phyloP scores from a whole-genome alignment of 371 early-diverging fungal species.

The Mycotypha africana region DNA sequence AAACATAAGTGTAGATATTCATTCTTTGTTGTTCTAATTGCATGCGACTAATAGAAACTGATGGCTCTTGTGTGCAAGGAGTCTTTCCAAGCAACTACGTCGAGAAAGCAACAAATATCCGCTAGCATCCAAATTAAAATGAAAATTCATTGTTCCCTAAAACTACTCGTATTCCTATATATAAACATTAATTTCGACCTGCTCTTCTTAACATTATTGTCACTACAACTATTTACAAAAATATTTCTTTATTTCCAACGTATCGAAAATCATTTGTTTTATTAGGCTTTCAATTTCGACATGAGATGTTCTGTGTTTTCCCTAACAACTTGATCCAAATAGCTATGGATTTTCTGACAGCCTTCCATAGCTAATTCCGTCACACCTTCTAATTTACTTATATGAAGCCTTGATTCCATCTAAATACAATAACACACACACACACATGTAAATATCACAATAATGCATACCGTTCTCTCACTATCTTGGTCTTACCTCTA shows the following conservation, averaged over 20 bases:
- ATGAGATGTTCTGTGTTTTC: conserved; percentile 46
- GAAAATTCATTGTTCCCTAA: too few relatives aligned
- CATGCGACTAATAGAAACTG: conserved; percentile 20
- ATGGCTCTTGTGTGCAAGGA: conserved; percentile 43
- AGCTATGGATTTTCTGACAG: conserved; percentile 71
- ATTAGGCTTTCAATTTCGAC: conserved; percentile 37
- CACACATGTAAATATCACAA: too few relatives aligned
- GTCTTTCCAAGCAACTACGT: conserved; percentile 82
- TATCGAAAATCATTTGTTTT: background rate
- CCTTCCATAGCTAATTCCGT: conserved; percentile 78
- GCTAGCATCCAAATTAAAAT: conserved; percentile 1
- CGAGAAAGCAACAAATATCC: conserved; percentile 24
- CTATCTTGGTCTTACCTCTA: conserved; percentile 37
- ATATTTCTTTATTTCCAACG: background rate
- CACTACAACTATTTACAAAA: background rate
- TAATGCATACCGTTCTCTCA: background rate
- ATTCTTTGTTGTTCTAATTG: too few relatives aligned
- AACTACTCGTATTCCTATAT: too few relatives aligned
- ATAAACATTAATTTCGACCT: too few relatives aligned
- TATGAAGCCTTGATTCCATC: conserved; percentile 87
- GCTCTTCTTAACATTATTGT: background rate
- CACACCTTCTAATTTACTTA: conserved; percentile 78
- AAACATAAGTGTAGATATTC: background rate
- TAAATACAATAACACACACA: too few relatives aligned
- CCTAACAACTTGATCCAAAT: conserved; percentile 75